phyloP scores from a whole-genome alignment of 139 green algal species.

The Zygnema cylindricum region DNA sequence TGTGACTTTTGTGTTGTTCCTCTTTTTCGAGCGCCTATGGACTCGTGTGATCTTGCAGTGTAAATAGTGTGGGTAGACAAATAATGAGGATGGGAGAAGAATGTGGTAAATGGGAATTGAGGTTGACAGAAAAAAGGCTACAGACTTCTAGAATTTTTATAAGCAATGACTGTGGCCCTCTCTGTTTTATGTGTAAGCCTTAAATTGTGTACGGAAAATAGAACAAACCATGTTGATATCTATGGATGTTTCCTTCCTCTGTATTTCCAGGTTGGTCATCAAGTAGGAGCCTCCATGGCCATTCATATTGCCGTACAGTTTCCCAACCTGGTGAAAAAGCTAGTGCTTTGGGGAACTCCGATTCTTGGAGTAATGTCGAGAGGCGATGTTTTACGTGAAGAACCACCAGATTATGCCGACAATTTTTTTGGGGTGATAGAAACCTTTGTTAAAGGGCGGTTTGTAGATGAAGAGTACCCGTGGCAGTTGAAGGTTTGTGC shows the following conservation, averaged over 20 bases:
- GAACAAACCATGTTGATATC: no score
- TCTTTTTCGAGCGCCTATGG: no score
- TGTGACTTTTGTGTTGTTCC: no score
- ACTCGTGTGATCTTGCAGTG: no score
- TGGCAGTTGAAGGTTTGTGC: slow-evolving; percentile 53
- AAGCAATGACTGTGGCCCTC: no score
- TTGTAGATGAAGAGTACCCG: slow-evolving; percentile 1
- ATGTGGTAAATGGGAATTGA: no score
- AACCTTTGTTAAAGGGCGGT: neutral
- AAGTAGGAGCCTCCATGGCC: slow-evolving; percentile 28
- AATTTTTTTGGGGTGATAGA: slow-evolving; percentile 2
- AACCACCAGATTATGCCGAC: slow-evolving; percentile 8
- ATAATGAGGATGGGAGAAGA: no score
- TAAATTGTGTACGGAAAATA: no score
- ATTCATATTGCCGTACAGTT: slow-evolving; percentile 29
- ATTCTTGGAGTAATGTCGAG: slow-evolving; percentile 33
- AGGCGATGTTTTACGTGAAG: slow-evolving; percentile 26
- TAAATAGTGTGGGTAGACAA: no score
- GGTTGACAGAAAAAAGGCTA: no score
- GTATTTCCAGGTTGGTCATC: slow-evolving; percentile 30
- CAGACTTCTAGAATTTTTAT: neutral
- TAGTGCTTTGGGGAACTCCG: slow-evolving; percentile 41
- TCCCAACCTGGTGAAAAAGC: slow-evolving; percentile 1
- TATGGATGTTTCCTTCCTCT: no score
- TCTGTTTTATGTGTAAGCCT: no score